Percentiles rank a stretch among this genome's conserved stretches.
phyloP scores from a whole-genome alignment of 306 rosid species.

The Herpetospermum pedunculosum region DNA sequence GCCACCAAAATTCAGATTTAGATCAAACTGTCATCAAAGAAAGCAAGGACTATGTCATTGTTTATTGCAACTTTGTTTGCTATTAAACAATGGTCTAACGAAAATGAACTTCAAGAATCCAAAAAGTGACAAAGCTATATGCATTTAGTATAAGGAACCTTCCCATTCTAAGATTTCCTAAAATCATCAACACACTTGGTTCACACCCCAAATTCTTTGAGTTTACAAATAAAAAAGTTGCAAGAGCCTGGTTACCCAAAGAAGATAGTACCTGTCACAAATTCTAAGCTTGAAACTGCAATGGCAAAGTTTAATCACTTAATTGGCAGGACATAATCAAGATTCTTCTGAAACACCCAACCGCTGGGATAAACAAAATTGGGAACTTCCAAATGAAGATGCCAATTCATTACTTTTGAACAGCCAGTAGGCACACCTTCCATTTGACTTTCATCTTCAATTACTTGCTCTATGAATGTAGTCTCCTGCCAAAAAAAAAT shows the following conservation, averaged over 20 bases:
- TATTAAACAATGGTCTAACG: background rate
- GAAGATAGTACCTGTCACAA: slow-evolving; percentile 48
- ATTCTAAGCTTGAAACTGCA: slow-evolving; percentile 11
- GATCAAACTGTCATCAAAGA: background rate
- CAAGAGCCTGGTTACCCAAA: background rate
- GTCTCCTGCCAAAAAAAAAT: slow-evolving; percentile 53
- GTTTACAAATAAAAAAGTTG: background rate
- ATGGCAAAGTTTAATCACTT: slow-evolving; percentile 24
- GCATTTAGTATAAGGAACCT: background rate
- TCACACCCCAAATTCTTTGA: background rate
- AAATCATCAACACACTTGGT: background rate
- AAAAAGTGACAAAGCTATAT: background rate
- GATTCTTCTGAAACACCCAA: slow-evolving; percentile 74
- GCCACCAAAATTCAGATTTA: slow-evolving; percentile 9
- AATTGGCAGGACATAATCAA: slow-evolving; percentile 51
- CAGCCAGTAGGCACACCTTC: slow-evolving; percentile 63
- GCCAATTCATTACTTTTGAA: slow-evolving; percentile 82
- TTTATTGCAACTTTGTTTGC: background rate
- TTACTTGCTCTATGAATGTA: slow-evolving; percentile 74
- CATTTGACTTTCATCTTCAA: slow-evolving; percentile 93
- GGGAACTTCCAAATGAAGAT: slow-evolving; percentile 67
- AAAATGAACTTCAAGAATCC: background rate
- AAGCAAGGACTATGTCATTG: background rate
- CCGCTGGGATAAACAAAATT: slow-evolving; percentile 55
- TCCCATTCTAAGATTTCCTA: background rate